These are phyloP conservation scores for Xylariomycetidae sp. DNA, from an alignment of 2,329 filamentous ascomycete genomes.

Conservation along the genomic window DNA sequence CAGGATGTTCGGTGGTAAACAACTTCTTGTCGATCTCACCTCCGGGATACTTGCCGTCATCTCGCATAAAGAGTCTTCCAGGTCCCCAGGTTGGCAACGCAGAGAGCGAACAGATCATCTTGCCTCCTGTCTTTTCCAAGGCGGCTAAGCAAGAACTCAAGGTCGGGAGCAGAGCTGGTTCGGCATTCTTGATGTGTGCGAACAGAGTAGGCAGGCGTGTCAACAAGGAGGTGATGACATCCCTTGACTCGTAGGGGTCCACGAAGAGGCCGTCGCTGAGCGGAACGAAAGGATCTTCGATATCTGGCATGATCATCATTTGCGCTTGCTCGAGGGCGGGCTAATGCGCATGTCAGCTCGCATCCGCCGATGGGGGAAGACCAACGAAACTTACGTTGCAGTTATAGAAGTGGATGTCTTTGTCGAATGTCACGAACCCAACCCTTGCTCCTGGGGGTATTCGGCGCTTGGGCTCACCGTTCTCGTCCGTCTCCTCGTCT, in stretches of 20 bases:
- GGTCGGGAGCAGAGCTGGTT: conserved; percentile 79
- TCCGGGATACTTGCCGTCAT: conserved; percentile 79
- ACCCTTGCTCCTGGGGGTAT: conserved; percentile 79
- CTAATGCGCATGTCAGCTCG: conserved; percentile 34
- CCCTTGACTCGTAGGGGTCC: conserved; percentile 79
- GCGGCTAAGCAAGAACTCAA: conserved; percentile 80
- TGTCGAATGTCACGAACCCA: conserved; percentile 93
- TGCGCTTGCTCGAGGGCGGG: conserved; percentile 77
- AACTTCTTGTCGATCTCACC: conserved; percentile 91
- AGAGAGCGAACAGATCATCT: conserved; percentile 81
- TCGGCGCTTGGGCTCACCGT: conserved; percentile 45
- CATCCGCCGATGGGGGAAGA: neutral
- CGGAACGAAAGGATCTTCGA: conserved; percentile 94
- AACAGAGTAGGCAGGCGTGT: conserved; percentile 80
- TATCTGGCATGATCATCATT: conserved; percentile 97
- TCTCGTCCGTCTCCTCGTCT: conserved; percentile 44
- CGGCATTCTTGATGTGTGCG: conserved; percentile 79
- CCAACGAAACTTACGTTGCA: conserved; percentile 57
- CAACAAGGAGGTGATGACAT: conserved; percentile 83
- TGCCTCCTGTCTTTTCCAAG: conserved; percentile 80
- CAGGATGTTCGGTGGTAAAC: conserved; percentile 81
- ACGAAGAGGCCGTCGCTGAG: conserved; percentile 90
- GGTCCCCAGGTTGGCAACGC: conserved; percentile 90
- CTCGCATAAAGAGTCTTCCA: conserved; percentile 75
- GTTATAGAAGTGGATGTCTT: conserved; percentile 97